Conservation (phyloP, 306 rosid genomes). For the Pterocarpus santalinus region DNA sequence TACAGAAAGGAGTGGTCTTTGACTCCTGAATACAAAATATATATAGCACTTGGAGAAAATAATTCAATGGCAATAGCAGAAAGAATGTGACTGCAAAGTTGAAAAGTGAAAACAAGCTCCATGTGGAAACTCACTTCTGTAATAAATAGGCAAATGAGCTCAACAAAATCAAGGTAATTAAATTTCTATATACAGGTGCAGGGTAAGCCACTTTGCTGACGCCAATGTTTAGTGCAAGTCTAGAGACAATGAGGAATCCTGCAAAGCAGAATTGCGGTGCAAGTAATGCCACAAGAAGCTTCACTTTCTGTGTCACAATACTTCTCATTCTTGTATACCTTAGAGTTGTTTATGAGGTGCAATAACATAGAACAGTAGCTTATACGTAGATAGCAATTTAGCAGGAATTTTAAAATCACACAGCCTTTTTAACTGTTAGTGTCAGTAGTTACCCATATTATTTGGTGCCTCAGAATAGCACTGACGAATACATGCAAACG, state of each 20-base stretch:
- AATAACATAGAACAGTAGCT: constrained; percentile 9
- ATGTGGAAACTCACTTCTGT: constrained; percentile 66
- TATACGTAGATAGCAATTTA: constrained; percentile 42
- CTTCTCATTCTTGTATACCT: constrained; percentile 47
- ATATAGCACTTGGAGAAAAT: constrained; percentile 36
- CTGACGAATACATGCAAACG: background rate
- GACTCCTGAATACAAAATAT: constrained; percentile 53
- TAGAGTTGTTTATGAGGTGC: constrained; percentile 35
- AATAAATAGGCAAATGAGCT: constrained; percentile 69
- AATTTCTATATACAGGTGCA: constrained; percentile 56
- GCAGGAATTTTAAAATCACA: constrained; percentile 29
- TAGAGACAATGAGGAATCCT: constrained; percentile 80
- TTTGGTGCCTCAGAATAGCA: constrained; percentile 30
- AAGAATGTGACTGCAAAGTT: constrained; percentile 1
- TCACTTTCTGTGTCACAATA: constrained; percentile 59
- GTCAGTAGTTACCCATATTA: constrained; percentile 30
- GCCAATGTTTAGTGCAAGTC: constrained; percentile 81
- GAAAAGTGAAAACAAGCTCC: background rate
- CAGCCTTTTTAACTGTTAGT: background rate
- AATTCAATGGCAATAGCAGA: background rate
- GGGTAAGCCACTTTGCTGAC: constrained; percentile 56
- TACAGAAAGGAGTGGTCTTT: constrained; percentile 74
- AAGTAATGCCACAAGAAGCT: constrained; percentile 66
- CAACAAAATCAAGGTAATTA: constrained; percentile 65
- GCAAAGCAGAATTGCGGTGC: constrained; percentile 73